A percentile compares a stretch with the other conserved stretches of the same genome.
These are phyloP conservation scores for Claviceps digitariae DNA, from an alignment of 2,329 filamentous ascomycete species.

Conservation along the genomic window DNA sequence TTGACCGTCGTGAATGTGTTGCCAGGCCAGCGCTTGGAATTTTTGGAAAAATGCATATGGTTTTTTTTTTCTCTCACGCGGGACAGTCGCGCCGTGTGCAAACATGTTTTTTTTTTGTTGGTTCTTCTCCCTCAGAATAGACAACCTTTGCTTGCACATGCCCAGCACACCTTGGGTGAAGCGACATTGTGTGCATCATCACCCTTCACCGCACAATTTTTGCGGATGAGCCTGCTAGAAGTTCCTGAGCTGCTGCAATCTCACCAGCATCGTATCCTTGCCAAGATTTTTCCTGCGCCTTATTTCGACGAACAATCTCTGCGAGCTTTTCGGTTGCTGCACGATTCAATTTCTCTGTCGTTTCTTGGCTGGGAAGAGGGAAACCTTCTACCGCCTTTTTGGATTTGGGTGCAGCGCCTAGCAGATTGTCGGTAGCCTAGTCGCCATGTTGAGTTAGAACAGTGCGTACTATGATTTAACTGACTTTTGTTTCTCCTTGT, in stretches of 20 bases:
- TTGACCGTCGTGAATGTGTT: background rate
- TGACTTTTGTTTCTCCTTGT: background rate
- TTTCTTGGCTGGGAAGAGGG: conserved; percentile 40
- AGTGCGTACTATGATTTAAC: background rate
- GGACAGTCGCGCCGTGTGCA: background rate
- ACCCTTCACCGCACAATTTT: conserved; percentile 32
- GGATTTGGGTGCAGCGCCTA: conserved; percentile 28
- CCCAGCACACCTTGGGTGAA: background rate
- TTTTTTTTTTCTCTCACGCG: background rate
- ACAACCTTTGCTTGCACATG: background rate
- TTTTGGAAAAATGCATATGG: background rate
- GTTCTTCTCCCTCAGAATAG: background rate
- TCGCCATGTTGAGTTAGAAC: conserved; percentile 5
- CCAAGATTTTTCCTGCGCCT: conserved; percentile 51
- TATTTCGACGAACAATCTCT: conserved; percentile 57
- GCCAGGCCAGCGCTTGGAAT: background rate
- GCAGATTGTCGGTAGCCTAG: conserved; percentile 36
- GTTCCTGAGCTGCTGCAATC: conserved; percentile 54
- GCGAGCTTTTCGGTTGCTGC: conserved; percentile 59
- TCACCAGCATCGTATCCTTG: conserved; percentile 60
- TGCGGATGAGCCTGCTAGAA: conserved; percentile 43
- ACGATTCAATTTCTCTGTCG: conserved; percentile 55
- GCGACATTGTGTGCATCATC: too few species aligned
- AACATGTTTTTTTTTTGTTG: background rate
- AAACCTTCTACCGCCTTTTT: conserved; percentile 38